Conservation (phyloP, 345 rosid genomes). For the Eucalyptus polyanthemos region DNA sequence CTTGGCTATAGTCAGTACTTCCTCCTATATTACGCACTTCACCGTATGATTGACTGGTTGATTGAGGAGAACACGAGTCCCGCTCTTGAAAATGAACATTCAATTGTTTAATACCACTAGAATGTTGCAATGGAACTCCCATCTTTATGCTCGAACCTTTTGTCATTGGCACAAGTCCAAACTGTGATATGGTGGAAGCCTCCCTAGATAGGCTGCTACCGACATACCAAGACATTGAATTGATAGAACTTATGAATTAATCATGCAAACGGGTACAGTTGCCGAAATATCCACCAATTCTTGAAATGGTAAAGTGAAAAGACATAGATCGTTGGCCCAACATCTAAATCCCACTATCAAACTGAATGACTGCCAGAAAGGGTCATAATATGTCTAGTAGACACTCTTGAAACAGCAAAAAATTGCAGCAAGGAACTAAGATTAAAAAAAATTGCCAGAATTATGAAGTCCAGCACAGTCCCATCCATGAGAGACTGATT, state of each 20-base stretch:
- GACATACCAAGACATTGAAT: conserved; percentile 12
- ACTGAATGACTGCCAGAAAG: background rate
- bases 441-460: background rate
- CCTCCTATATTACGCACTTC: conserved; percentile 41
- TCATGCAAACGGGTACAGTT: background rate
- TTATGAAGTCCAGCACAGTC: background rate
- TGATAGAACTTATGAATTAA: background rate
- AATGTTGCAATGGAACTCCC: conserved; percentile 25
- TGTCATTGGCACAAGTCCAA: conserved; percentile 1
- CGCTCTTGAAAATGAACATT: conserved; percentile 46
- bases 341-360: conserved; percentile 19
- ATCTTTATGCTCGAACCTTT: conserved; percentile 32
- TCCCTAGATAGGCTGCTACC: conserved; percentile 31
- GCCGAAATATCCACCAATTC: background rate
- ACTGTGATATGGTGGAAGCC: conserved; percentile 11
- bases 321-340: background rate
- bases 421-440: background rate
- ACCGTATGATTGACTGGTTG: conserved; percentile 54
- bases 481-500: background rate
- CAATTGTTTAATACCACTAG: conserved; percentile 22
- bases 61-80: conserved; percentile 61
- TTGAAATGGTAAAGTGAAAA: background rate
- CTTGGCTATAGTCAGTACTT: background rate
- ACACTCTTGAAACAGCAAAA: background rate
- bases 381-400: background rate